Evolutionary conservation across 805 yeast genomes (phyloP), one percentile per base, ranked within the genome.

Genomic region (Millerozyma acaciae): DNA sequence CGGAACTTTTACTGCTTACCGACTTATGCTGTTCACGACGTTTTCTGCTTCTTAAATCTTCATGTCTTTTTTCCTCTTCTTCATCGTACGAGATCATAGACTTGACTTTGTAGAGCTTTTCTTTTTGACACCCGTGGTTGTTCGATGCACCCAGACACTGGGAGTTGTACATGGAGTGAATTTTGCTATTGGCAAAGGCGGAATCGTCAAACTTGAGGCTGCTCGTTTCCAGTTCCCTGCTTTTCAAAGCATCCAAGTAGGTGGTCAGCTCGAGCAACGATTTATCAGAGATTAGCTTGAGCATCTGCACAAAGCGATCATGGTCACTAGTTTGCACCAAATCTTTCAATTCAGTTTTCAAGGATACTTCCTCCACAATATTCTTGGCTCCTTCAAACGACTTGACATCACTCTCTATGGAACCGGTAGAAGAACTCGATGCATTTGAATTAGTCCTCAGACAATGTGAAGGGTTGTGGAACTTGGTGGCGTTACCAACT

Each of bases 101-200:
- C 37, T 62, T 62, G n/a, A 66, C 70, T 39, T 62, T 64, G 49
- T 65, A 65, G 12, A 62, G 61, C 15, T 26, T 20, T 16, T 21
- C 21, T 16, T 22, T 30, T n/a, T 24, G 23, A 13, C 10, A 15
- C 16, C 19, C 12, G 16, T 36, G 35, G 22, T 29, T 24, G 18
- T 38, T 33, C 10, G 37, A 30, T 13, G 12, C 18, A 13, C 21
- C 20, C 10, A 15, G 33, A 12, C 15, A 23, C 31, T 53, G 61
- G 16, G 54, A 43, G 18, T 46, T 43, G 40, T 65, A 66, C 6
- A 64, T 64, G 19, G 58, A 51, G 37, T 66, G 70, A 10, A 65
- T 55, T 31, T 51, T 62, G 24, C 48, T 48, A 39, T 56, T 50
- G 14, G 44, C 9, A 14, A 28, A 6, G 5, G 21, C 24, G 9